Conservation (phyloP, 768 basidiomycete species). For the Tulasnella sp. region DNA sequence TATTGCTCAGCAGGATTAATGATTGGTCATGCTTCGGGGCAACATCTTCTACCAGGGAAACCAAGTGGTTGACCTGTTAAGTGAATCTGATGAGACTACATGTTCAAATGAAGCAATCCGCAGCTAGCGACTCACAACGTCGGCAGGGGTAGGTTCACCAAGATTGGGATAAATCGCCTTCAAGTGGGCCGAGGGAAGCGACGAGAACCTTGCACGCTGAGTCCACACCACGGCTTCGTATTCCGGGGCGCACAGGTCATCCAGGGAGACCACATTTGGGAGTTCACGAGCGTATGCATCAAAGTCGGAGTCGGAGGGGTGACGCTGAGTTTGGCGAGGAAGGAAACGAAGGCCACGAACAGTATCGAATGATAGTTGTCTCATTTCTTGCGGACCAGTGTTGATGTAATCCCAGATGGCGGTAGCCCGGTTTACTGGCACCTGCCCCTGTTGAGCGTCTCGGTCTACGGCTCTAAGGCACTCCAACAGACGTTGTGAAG, state of each 20-base stretch:
- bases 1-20: not conserved
- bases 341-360: conserved; percentile 4
- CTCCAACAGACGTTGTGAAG: not conserved
- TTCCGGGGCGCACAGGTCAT: not conserved
- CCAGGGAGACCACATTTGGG: not conserved
- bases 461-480: not conserved
- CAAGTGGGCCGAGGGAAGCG: not conserved
- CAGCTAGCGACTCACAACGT: not conserved
- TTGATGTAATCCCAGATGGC: not conserved
- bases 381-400: not conserved
- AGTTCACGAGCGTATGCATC: not conserved
- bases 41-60: not conserved
- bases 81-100: no score
- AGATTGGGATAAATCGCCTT: not conserved
- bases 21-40: not conserved
- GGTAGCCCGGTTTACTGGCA: not conserved
- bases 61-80: not conserved
- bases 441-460: not conserved
- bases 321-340: no score
- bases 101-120: no score
- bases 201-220: conserved; percentile 1
- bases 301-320: not conserved
- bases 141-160: not conserved
- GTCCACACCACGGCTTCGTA: not conserved
- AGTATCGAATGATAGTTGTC: not conserved